Conservation (phyloP, 805 yeast species). For the Ogataea methanolica region DNA sequence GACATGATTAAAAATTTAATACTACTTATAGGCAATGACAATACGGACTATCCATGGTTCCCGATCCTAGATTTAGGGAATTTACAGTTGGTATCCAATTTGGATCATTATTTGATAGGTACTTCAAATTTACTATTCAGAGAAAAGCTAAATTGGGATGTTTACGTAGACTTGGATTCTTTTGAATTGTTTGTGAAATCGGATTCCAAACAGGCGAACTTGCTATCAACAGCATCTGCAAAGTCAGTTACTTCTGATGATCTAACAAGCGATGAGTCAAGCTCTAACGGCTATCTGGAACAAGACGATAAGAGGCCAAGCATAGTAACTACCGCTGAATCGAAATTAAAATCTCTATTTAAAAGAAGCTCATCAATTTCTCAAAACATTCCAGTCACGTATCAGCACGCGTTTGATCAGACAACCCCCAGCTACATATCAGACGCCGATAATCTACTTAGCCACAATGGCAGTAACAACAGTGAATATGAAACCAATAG, state of each 20-base stretch:
- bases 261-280: not conserved
- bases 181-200: constrained; percentile 35
- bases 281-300: constrained; percentile 3
- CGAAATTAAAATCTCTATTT: constrained; percentile 16
- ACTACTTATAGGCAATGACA: constrained; percentile 30
- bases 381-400: not conserved
- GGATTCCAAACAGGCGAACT: not conserved
- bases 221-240: constrained; percentile 1
- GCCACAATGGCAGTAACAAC: not conserved
- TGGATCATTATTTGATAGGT: constrained; percentile 50
- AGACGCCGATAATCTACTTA: not conserved
- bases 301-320: constrained; percentile 9
- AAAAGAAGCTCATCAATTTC: constrained; percentile 9
- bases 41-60: constrained; percentile 12
- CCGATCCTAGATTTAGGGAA: constrained; percentile 63
- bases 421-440: not conserved
- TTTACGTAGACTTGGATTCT: constrained; percentile 55
- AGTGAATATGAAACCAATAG: constrained; percentile 4
- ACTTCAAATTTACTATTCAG: constrained; percentile 65
- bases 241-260: constrained; percentile 4
- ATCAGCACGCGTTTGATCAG: not conserved
- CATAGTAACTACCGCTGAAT: constrained; percentile 14
- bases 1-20: constrained; percentile 40
- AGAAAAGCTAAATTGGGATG: constrained; percentile 51
- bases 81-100: constrained; percentile 41